A percentile compares a stretch with the other conserved stretches of the same genome.
These are phyloP conservation scores for Curvularia eragrostidis DNA, from an alignment of 2,329 filamentous ascomycete genomes.

Conservation along the genomic window DNA sequence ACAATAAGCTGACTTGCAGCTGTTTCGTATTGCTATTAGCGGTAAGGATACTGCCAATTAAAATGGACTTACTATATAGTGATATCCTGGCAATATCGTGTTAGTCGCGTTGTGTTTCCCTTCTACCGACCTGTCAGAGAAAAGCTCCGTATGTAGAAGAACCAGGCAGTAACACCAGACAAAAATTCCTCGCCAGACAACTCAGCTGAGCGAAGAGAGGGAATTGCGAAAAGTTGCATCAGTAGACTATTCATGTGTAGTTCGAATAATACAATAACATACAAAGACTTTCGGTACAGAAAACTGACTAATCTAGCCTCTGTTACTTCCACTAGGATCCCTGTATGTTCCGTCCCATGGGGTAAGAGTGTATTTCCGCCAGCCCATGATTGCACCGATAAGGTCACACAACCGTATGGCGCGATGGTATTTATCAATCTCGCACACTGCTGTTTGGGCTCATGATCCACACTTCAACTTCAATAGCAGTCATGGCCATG, in stretches of 20 bases:
- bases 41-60: background rate
- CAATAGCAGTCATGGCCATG: background rate
- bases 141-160: background rate
- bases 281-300: background rate
- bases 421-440: background rate
- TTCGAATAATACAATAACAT: background rate
- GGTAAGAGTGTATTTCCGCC: conserved; percentile 2
- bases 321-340: background rate
- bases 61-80: background rate
- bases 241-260: background rate
- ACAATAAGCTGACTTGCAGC: background rate
- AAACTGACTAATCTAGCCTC: background rate
- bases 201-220: background rate
- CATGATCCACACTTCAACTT: background rate
- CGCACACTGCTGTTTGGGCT: background rate
- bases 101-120: background rate
- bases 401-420: conserved; percentile 3
- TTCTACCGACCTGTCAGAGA: background rate
- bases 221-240: background rate
- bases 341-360: background rate
- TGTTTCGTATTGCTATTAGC: background rate
- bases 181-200: background rate
- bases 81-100: background rate
- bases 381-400: conserved; percentile 2
- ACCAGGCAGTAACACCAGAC: background rate